phyloP scores from a whole-genome alignment of 2,329 filamentous ascomycete genomes.

The Chrysoporthe austroafricana region DNA sequence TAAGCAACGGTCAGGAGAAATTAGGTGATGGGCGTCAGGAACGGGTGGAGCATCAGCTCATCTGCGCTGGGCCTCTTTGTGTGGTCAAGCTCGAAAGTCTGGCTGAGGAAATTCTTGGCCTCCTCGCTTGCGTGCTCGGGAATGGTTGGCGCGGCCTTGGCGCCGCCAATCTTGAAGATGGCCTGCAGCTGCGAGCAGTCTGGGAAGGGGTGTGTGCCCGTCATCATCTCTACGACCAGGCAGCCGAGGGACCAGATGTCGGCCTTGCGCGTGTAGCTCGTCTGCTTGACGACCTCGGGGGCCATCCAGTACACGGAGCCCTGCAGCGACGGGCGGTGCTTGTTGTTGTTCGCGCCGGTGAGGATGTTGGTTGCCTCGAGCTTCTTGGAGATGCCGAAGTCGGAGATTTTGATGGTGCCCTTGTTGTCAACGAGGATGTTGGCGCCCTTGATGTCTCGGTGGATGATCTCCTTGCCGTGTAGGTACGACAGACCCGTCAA shows the following conservation, averaged over 20 bases:
- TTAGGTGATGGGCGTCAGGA: constrained; percentile 74
- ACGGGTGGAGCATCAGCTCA: constrained; percentile 82
- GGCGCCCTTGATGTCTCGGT: constrained; percentile 98
- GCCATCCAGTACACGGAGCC: constrained; percentile 99
- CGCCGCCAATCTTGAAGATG: constrained; percentile 96
- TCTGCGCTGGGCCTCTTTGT: constrained; percentile 90
- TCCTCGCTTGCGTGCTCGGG: constrained; percentile 86
- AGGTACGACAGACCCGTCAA: constrained; percentile 90
- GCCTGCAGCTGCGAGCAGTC: constrained; percentile 97
- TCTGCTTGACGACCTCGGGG: constrained; percentile 96
- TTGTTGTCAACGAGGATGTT: constrained; percentile 99
- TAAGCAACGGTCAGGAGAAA: not conserved
- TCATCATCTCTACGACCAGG: constrained; percentile 99
- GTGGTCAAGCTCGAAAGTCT: constrained; percentile 96
- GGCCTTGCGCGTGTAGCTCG: constrained; percentile 95
- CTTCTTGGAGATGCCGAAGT: constrained; percentile 98
- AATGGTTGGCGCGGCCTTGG: constrained; percentile 83
- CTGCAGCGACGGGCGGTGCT: constrained; percentile 79
- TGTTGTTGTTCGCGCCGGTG: constrained; percentile 67
- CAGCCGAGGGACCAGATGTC: constrained; percentile 99
- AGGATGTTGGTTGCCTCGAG: constrained; percentile 90
- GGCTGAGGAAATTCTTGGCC: constrained; percentile 78
- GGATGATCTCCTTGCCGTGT: constrained; percentile 93
- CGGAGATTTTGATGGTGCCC: constrained; percentile 97
- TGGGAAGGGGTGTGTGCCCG: constrained; percentile 92